Conservation (phyloP, 768 basidiomycete species). For the Termitomyces sp. region DNA sequence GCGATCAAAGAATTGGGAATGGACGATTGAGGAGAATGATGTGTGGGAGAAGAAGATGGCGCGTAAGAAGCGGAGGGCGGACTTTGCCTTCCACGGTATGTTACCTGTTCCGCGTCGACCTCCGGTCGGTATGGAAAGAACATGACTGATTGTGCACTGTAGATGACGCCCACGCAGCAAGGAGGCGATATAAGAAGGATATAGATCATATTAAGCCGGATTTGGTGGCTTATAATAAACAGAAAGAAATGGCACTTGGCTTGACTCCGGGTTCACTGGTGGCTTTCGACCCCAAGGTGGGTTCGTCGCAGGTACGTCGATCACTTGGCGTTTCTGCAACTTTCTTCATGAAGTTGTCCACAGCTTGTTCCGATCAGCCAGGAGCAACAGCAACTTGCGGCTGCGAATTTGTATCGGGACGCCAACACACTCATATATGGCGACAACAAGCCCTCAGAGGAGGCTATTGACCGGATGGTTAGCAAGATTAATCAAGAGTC, state of each 20-base stretch:
- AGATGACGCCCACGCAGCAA: slow-evolving; percentile 91
- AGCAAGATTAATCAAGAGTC: slow-evolving; percentile 92
- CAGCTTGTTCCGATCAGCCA: slow-evolving; percentile 52
- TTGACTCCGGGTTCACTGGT: slow-evolving; percentile 68
- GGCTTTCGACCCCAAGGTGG: slow-evolving; percentile 48
- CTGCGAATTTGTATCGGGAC: slow-evolving; percentile 87
- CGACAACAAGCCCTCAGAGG: slow-evolving; percentile 92
- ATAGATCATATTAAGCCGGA: slow-evolving; percentile 87
- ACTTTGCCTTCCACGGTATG: slow-evolving; percentile 91
- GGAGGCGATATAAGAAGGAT: slow-evolving; percentile 90
- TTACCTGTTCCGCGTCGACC: slow-evolving; percentile 12
- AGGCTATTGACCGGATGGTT: slow-evolving; percentile 90
- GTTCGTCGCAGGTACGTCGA: slow-evolving; percentile 35
- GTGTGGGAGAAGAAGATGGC: slow-evolving; percentile 91
- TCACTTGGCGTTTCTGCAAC: neutral
- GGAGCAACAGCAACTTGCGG: slow-evolving; percentile 68
- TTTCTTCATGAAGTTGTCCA: slow-evolving; percentile 1
- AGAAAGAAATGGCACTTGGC: slow-evolving; percentile 84
- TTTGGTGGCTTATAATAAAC: slow-evolving; percentile 78
- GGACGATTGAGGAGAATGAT: slow-evolving; percentile 93
- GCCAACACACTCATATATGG: slow-evolving; percentile 92
- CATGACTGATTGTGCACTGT: neutral
- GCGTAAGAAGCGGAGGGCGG: slow-evolving; percentile 77
- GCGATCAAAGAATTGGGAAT: slow-evolving; percentile 91
- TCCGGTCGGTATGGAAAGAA: neutral